Evolutionary conservation across 306 rosid species (phyloP), one percentile per base, ranked within the genome.

Genomic region (Carpinus viminea): DNA sequence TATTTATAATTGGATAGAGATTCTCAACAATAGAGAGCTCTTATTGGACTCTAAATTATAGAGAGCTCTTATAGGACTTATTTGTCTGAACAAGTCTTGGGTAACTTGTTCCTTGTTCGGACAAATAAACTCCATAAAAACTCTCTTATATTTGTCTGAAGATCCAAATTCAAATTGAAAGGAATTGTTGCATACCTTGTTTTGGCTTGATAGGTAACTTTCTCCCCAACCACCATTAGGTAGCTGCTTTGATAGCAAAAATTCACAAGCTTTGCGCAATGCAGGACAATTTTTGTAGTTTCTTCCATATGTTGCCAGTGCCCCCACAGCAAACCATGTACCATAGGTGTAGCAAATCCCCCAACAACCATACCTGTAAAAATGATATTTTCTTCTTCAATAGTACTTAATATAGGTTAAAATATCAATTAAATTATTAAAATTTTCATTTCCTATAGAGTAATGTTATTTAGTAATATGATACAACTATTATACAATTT

Each of bases 151-250:
- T 28, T 28, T 28, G 34, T 28, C 34, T 1, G 34, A 28, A 0
- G 16, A 8, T 61, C 31, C 5, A 5, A 12, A 15, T 17, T 72
- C 11, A 76, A 51, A 77, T 56, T 38, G 26, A 60, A 53, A 76
- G 41, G 56, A 75, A 48, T 1, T 48, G 28, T 4, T 38, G 4
- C 16, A n/a, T 70, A 86, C 95, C 93, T 87, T 89, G 73, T 90
- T 85, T 70, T 80, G 89, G 80, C 93, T 76, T 12, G 97, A 86
- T 72, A 89, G 86, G 78, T 92, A 87, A 75, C 96, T 89, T 78
- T 92, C 97, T 53, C 97, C 96, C 97, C 97, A 92, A 0, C 96
- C 96, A 70, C 96, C 97, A 70, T 83, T 68, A 1, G 90, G 85
- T 17, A 90, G 83, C 74, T 92, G 96, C 80, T 90, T 92, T 71